Evolutionary conservation across 75 land plant genomes (phyloP), one percentile per base, ranked within the genome.

Genomic region (Pseudotsuga menziesii): DNA sequence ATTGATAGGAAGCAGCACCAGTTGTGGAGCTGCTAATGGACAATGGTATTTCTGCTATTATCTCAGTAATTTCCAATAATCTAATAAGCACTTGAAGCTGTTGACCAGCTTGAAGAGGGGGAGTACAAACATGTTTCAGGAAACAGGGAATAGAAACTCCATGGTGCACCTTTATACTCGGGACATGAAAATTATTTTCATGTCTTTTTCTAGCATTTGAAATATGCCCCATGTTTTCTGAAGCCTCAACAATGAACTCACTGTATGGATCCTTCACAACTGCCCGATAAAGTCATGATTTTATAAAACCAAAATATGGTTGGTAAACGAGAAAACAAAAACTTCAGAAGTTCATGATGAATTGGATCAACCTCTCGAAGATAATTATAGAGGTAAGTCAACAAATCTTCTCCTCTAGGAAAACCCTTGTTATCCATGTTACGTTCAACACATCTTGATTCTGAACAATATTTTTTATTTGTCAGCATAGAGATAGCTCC

Each of bases 281-380:
- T 29, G 96, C 99, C 78, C 82, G 77, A 71, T 86, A 97, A 74
- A 97, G 89, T 93, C 99, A 97, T 76, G 89, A 87, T 48, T 88
- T 91, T 61, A 97, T 88, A 79, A 94, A 94, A 11, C 80, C 81
- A 76, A 78, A 79, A 67, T 94, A 97, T 25, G 99, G 99, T 76
- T 88, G 90, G 79, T 79, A 91, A 70, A n/a, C 83, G 85, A 74
- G 85, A 83, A 84, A 97, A 97, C 58, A 97, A 86, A 85, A 84
- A 94, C 72, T 90, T 85, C 57, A 97, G 83, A 32, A 97, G 82
- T 66, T 81, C 75, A 58, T 72, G 60, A 69, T 94, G 90, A 56
- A 86, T 76, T 60, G 93, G 88, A 84, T 94, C 95, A 80, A 92
- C 85, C 77, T 88, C 93, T 64, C 15, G n/a, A n/a, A n/a, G 85